These are phyloP conservation scores for Neonectria magnoliae DNA, from an alignment of 2,329 filamentous ascomycete genomes.

Conservation along the genomic window DNA sequence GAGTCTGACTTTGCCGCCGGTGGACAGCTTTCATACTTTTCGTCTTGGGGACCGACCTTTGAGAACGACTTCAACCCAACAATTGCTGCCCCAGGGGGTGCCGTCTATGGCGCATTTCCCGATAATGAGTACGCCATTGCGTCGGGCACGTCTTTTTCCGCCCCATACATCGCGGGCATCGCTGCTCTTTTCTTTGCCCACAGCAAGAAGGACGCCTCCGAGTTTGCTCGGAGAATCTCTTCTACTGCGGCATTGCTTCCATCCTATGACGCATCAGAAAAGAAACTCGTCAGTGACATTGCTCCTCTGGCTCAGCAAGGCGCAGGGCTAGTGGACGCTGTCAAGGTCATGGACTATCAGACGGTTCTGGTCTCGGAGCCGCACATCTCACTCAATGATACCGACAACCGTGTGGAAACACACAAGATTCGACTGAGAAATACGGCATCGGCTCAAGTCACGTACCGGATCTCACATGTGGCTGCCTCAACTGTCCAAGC, in stretches of 20 bases:
- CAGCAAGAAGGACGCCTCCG: conserved; percentile 23
- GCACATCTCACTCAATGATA: conserved; percentile 30
- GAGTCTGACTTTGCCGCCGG: conserved; percentile 15
- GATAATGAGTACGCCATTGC: conserved; percentile 28
- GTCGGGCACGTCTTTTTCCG: conserved; percentile 34
- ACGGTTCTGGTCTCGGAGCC: conserved; percentile 25
- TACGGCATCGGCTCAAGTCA: conserved; percentile 11
- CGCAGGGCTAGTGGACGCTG: conserved; percentile 31
- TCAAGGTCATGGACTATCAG: conserved; percentile 24
- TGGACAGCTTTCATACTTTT: conserved; percentile 30
- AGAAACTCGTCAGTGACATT: conserved; percentile 4
- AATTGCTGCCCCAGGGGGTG: conserved; percentile 31
- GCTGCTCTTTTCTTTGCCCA: conserved; percentile 34
- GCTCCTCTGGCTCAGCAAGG: conserved; percentile 34
- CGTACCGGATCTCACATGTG: conserved; percentile 30
- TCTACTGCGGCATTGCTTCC: conserved; percentile 26
- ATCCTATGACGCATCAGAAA: conserved; percentile 10
- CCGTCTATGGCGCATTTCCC: conserved; percentile 32
- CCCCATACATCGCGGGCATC: conserved; percentile 35
- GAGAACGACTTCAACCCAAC: conserved; percentile 34
- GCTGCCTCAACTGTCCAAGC: conserved; percentile 18
- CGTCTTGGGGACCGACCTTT: conserved; percentile 36
- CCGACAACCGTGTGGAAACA: conserved; percentile 27
- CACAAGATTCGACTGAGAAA: conserved; percentile 30
- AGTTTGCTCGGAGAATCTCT: conserved; percentile 24